A percentile compares a stretch with the other conserved stretches of the same genome.
Evolutionary conservation across 164 flowering plant genomes (phyloP).

Genomic region (Vitis labrusca): DNA sequence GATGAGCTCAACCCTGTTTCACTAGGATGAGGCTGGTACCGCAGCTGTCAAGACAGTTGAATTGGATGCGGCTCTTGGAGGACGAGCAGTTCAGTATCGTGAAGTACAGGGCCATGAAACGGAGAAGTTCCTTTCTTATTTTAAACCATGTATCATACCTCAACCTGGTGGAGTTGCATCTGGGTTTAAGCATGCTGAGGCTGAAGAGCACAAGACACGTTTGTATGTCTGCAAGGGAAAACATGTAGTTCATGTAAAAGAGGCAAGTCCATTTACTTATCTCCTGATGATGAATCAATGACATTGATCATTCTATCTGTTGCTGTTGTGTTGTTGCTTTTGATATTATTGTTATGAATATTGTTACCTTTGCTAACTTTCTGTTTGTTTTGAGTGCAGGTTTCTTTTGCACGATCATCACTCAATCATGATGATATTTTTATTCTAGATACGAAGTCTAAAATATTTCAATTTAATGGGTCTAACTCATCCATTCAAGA

Average conservation of each 20-base stretch:
- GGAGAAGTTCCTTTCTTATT: conserved; percentile 92
- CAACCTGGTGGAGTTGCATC: conserved; percentile 92
- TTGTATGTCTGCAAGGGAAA: conserved; percentile 89
- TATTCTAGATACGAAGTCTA: conserved; percentile 86
- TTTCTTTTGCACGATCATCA: conserved; percentile 90
- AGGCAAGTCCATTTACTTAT: conserved; percentile 56
- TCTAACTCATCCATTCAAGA: conserved; percentile 97
- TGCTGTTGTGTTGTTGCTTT: conserved; percentile 4
- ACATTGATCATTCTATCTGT: background rate
- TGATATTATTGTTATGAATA: too few species aligned
- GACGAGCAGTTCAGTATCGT: conserved; percentile 99
- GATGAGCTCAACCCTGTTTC: conserved; percentile 9
- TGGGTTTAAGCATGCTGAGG: conserved; percentile 85
- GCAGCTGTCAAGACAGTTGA: conserved; percentile 97
- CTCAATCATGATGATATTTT: conserved; percentile 97
- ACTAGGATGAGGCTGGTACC: conserved; percentile 95
- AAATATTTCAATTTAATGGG: conserved; percentile 97
- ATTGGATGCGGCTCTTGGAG: conserved; percentile 98
- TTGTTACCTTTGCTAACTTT: background rate
- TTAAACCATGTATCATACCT: conserved; percentile 97
- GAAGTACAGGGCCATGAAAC: conserved; percentile 99
- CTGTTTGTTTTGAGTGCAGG: conserved; percentile 40
- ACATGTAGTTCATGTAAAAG: conserved; percentile 95
- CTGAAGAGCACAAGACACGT: conserved; percentile 75
- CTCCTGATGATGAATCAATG: conserved; percentile 1